Evolutionary conservation across 2,329 filamentous ascomycete genomes (phyloP).

Genomic region (Rutstroemia sp.): DNA sequence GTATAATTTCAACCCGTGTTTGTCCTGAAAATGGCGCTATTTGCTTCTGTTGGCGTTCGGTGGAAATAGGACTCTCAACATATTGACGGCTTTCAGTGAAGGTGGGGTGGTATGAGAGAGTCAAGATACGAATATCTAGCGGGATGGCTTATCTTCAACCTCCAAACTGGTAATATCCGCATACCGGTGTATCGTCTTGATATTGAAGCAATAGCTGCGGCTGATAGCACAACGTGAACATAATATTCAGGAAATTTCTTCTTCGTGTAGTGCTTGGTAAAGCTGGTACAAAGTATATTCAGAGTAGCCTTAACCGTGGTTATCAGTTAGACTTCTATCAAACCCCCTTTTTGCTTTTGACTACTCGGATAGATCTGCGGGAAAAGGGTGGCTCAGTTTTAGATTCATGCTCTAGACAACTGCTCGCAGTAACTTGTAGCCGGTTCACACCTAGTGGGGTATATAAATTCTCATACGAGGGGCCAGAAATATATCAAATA

Average conservation of each 20-base stretch:
- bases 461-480: too few relatives aligned
- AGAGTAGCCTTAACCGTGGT: too few relatives aligned
- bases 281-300: neutral
- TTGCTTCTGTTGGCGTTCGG: neutral
- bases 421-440: neutral
- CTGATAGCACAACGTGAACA: neutral
- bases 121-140: too few relatives aligned
- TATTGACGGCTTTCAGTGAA: too few relatives aligned
- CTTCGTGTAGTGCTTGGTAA: neutral
- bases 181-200: neutral
- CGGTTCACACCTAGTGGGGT: too few relatives aligned
- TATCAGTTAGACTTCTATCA: neutral
- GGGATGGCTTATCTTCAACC: too few relatives aligned
- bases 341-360: neutral
- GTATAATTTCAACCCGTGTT: neutral
- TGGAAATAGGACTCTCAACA: too few relatives aligned
- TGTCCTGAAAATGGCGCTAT: too few relatives aligned
- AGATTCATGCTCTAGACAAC: constrained; percentile 1
- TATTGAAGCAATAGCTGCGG: neutral
- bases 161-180: too few relatives aligned
- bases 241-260: neutral
- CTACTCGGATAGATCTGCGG: neutral
- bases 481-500: too few relatives aligned
- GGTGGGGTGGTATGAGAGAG: too few relatives aligned
- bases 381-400: neutral